Evolutionary conservation across 2,329 filamentous ascomycete species (phyloP).

Genomic region (Arthrinium puccinioides): DNA sequence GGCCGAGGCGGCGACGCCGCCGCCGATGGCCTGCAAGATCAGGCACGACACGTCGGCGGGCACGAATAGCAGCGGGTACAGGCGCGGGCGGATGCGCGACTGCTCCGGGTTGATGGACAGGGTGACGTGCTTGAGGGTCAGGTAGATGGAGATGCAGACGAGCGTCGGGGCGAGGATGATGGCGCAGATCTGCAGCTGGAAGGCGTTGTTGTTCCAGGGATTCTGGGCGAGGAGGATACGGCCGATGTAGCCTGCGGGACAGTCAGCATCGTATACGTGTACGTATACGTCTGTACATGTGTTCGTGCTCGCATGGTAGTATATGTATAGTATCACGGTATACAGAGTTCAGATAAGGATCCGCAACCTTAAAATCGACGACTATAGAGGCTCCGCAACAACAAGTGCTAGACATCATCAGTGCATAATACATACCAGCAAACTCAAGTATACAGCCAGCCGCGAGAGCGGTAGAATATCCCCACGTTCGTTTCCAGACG

Average conservation of each 20-base stretch:
- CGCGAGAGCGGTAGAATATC: slow-evolving; percentile 41
- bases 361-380: too few relatives aligned
- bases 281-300: too few relatives aligned
- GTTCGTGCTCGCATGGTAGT: too few relatives aligned
- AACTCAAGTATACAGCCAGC: slow-evolving; percentile 44
- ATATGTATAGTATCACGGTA: too few relatives aligned
- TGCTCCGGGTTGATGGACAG: slow-evolving; percentile 39
- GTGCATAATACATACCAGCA: slow-evolving; percentile 33
- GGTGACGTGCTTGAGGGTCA: slow-evolving; percentile 54
- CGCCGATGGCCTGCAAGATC: slow-evolving; percentile 51
- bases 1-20: slow-evolving; percentile 45
- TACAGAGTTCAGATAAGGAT: too few relatives aligned
- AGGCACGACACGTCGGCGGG: slow-evolving; percentile 52
- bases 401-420: too few relatives aligned
- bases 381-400: too few relatives aligned
- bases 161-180: slow-evolving; percentile 55
- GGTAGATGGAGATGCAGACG: slow-evolving; percentile 56
- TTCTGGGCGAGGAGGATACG: slow-evolving; percentile 43
- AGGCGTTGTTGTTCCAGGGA: slow-evolving; percentile 46
- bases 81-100: slow-evolving; percentile 43
- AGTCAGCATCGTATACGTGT: too few relatives aligned
- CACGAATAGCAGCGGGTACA: slow-evolving; percentile 52
- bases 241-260: slow-evolving; percentile 40
- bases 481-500: slow-evolving; percentile 46
- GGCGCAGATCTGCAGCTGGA: slow-evolving; percentile 52